Percentiles rank a stretch among this genome's conserved stretches.
Conservation (phyloP, 2,329 filamentous ascomycete species). For the Claviceps citrina region DNA sequence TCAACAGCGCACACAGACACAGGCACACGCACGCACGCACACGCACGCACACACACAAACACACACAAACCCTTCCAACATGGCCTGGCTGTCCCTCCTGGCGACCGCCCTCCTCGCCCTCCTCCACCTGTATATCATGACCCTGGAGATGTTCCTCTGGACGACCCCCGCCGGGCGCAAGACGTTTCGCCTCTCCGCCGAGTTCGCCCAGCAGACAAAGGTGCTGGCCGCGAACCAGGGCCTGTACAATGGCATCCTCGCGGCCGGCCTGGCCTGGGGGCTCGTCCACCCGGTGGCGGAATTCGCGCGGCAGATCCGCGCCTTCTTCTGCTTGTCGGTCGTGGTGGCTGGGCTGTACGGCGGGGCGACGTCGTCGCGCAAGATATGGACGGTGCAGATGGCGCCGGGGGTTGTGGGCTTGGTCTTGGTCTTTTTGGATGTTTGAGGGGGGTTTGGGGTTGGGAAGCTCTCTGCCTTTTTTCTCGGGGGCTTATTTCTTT, state of each 20-base stretch:
- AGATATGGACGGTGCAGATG: conserved; percentile 30
- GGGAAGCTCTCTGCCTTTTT: background rate
- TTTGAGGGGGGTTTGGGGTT: background rate
- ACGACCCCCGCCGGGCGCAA: conserved; percentile 28
- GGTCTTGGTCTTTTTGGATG: conserved; percentile 9
- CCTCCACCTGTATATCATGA: conserved; percentile 33
- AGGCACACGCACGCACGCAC: no score
- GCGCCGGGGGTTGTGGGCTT: conserved; percentile 11
- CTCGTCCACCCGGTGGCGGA: conserved; percentile 27
- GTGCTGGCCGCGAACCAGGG: conserved; percentile 34
- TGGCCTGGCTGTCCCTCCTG: conserved; percentile 13
- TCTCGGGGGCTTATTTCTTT: no score
- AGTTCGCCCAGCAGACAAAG: conserved; percentile 30
- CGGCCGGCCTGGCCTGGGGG: conserved; percentile 32
- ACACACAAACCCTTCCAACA: background rate
- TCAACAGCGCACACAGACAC: no score
- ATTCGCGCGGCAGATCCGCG: conserved; percentile 26
- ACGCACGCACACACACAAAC: no score
- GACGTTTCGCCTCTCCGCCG: conserved; percentile 27
- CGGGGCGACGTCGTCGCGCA: conserved; percentile 23
- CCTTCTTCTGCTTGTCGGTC: conserved; percentile 34
- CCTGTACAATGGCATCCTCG: conserved; percentile 38
- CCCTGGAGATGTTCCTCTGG: conserved; percentile 36
- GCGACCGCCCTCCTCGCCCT: conserved; percentile 24
- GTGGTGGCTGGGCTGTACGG: conserved; percentile 30